phyloP scores from a whole-genome alignment of 2,329 filamentous ascomycete genomes.

The Setomelanomma holmii region DNA sequence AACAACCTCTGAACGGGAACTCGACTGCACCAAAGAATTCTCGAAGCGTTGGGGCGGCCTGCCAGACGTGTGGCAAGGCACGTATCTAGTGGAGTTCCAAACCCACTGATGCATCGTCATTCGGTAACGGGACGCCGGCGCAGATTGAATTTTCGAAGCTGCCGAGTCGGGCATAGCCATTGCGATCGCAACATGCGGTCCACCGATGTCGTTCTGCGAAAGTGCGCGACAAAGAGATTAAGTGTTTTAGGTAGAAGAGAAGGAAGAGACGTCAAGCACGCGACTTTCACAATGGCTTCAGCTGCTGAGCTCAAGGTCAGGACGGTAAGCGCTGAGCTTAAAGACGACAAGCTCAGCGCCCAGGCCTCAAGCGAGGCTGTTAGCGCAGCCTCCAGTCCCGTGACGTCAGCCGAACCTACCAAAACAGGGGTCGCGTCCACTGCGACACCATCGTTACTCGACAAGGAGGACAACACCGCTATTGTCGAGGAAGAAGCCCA shows the following conservation, averaged over 20 bases:
- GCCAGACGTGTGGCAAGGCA: background rate
- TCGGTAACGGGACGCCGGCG: background rate
- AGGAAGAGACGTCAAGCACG: background rate
- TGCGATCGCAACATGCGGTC: constrained; percentile 3
- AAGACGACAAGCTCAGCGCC: constrained; percentile 15
- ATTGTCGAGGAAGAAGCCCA: constrained; percentile 20
- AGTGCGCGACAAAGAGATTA: background rate
- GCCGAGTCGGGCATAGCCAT: constrained; percentile 5
- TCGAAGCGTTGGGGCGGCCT: too few species aligned
- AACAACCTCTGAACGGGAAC: too few species aligned
- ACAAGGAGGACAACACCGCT: constrained; percentile 12
- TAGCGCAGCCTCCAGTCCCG: constrained; percentile 13
- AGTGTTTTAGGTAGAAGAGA: background rate
- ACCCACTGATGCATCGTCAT: background rate
- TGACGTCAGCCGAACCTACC: constrained; percentile 4
- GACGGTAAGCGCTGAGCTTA: constrained; percentile 13
- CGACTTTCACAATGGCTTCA: constrained; percentile 2
- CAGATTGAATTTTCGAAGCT: constrained; percentile 2
- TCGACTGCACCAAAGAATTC: too few species aligned
- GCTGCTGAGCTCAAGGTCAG: constrained; percentile 1
- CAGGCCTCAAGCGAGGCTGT: constrained; percentile 17
- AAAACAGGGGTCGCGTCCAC: constrained; percentile 2
- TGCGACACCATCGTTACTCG: constrained; percentile 7
- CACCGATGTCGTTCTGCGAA: constrained; percentile 7
- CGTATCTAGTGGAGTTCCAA: background rate